Conservation (phyloP, 495 filamentous ascomycete species). For the Chaetomium tenue region DNA sequence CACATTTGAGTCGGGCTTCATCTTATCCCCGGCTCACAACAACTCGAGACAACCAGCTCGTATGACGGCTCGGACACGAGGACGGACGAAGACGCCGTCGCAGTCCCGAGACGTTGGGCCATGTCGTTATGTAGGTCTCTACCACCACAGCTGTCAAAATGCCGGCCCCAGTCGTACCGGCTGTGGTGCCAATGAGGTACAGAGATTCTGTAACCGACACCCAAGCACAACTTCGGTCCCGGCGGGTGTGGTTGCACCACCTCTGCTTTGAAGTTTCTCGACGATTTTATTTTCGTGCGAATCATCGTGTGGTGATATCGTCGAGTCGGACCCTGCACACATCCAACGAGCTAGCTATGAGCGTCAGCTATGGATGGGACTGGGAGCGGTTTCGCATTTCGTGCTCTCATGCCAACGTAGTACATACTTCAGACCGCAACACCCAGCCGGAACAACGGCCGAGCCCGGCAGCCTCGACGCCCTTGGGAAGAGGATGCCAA, state of each 20-base stretch:
- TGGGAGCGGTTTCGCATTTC: not conserved
- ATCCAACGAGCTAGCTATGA: not conserved
- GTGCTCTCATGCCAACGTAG: not conserved
- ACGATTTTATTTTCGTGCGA: constrained; percentile 1
- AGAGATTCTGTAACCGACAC: not conserved
- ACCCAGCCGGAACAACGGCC: not conserved
- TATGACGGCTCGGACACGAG: not conserved
- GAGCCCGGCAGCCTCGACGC: not conserved
- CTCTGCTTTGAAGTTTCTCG: not conserved
- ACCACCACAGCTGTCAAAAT: not conserved
- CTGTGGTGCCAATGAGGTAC: not conserved
- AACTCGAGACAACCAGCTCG: not conserved
- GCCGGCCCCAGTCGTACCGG: not conserved
- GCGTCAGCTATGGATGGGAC: not conserved
- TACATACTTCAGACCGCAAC: not conserved
- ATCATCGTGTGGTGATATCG: not conserved
- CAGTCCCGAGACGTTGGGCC: constrained; percentile 2
- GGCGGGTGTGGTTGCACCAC: constrained; percentile 10
- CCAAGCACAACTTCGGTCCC: constrained; percentile 1
- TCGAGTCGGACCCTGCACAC: constrained; percentile 4
- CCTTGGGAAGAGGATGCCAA: not conserved
- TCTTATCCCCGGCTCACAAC: not conserved
- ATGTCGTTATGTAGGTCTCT: not conserved
- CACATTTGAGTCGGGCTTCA: not conserved
- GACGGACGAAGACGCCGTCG: not conserved